Evolutionary conservation across 225 moss, liverwort and hornwort genomes (phyloP).

Genomic region (Bryum argenteum): DNA sequence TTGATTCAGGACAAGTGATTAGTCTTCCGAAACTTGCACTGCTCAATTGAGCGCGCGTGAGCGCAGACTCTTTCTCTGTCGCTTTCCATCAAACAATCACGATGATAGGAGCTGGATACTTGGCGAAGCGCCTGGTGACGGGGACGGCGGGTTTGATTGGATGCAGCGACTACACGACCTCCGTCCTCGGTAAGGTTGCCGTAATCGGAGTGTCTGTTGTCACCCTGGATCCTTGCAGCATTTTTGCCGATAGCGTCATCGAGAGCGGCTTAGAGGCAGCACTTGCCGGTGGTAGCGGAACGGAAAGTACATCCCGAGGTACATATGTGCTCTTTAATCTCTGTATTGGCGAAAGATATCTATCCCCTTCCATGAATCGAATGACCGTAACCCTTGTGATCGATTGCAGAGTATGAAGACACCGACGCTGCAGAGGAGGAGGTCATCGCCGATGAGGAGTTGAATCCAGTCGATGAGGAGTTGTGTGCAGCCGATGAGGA

Average conservation of each 20-base stretch:
- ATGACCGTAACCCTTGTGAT: too few relatives aligned
- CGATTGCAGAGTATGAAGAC: too few relatives aligned
- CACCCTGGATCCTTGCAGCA: not conserved
- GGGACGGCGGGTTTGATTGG: not conserved
- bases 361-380: too few relatives aligned
- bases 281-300: not conserved
- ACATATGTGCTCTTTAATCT: not conserved
- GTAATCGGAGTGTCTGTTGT: not conserved
- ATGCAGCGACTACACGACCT: not conserved
- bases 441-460: too few relatives aligned
- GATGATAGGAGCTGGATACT: not conserved
- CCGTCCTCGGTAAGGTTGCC: not conserved
- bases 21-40: too few relatives aligned
- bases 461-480: too few relatives aligned
- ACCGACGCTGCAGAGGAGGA: too few relatives aligned
- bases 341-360: too few relatives aligned
- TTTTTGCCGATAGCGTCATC: not conserved
- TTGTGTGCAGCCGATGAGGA: too few relatives aligned
- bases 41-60: not conserved
- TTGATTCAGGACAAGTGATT: too few relatives aligned
- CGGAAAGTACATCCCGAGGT: not conserved
- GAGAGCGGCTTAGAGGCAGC: not conserved
- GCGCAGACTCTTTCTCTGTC: not conserved
- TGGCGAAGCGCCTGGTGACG: not conserved
- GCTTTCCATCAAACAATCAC: not conserved